phyloP scores from a whole-genome alignment of 2,329 filamentous ascomycete species.

The Lachnellula cervina region DNA sequence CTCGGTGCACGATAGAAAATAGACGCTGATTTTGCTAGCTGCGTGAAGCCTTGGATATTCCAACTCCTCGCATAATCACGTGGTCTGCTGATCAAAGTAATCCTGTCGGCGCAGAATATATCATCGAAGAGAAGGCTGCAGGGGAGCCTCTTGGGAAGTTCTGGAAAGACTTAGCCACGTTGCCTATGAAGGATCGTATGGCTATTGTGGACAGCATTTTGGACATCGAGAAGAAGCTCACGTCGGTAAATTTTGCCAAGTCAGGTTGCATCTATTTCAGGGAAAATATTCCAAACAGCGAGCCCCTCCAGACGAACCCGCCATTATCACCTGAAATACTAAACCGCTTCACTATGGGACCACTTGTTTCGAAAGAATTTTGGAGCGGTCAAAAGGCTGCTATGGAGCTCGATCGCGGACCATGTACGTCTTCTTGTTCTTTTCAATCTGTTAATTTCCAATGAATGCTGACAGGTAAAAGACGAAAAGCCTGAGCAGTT shows the following conservation, averaged over 20 bases:
- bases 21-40: conserved; percentile 5
- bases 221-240: conserved; percentile 8
- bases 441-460: too few species aligned
- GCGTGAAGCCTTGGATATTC: conserved; percentile 10
- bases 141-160: conserved; percentile 9
- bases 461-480: neutral
- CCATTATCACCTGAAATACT: conserved; percentile 3
- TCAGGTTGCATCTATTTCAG: conserved; percentile 12
- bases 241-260: conserved; percentile 6
- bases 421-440: conserved; percentile 6
- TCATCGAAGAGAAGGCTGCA: conserved; percentile 13
- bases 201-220: conserved; percentile 7
- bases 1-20: neutral
- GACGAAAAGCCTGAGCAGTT: conserved; percentile 4
- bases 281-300: conserved; percentile 6
- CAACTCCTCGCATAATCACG: conserved; percentile 13
- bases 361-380: conserved; percentile 3
- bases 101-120: conserved; percentile 14
- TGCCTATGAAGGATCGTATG: conserved; percentile 4
- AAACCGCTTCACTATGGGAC: conserved; percentile 7
- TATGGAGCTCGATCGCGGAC: conserved; percentile 11
- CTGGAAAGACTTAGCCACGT: conserved; percentile 10
- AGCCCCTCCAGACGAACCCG: conserved; percentile 1
- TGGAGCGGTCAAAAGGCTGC: conserved; percentile 8
- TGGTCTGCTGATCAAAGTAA: conserved; percentile 13